A percentile compares a stretch with the other conserved stretches of the same genome.
Conservation (phyloP, 345 rosid genomes). For the Syzygium oleosum region DNA sequence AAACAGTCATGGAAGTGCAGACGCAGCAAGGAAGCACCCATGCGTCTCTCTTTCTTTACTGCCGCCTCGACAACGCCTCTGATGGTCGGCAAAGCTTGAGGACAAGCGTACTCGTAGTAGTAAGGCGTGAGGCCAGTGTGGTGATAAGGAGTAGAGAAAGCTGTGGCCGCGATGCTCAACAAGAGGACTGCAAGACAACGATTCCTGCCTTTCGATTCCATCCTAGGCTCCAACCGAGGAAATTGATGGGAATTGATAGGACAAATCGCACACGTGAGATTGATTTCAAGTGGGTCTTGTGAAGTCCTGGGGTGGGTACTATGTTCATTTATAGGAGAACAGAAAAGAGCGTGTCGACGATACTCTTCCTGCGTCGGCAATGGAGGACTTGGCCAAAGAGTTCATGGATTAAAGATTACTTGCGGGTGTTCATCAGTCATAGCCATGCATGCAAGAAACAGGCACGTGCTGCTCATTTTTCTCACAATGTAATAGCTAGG, state of each 20-base stretch:
- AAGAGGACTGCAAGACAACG: background rate
- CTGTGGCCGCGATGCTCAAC: background rate
- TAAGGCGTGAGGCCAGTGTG: constrained; percentile 16
- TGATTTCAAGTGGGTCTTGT: background rate
- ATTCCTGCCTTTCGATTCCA: background rate
- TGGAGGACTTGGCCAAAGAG: too few species aligned
- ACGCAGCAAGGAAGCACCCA: constrained; percentile 50
- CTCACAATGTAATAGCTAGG: background rate
- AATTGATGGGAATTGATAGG: background rate
- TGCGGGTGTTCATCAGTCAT: background rate
- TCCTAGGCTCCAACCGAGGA: background rate
- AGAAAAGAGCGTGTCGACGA: background rate
- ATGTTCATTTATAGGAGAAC: background rate
- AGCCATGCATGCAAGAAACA: background rate
- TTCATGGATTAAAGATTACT: background rate
- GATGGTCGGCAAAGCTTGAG: constrained; percentile 34
- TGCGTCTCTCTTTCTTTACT: constrained; percentile 36
- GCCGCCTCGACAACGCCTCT: constrained; percentile 25
- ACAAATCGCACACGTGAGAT: background rate
- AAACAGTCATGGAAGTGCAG: constrained; percentile 64
- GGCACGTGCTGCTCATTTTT: background rate
- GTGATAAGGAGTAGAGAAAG: background rate
- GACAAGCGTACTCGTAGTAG: constrained; percentile 43
- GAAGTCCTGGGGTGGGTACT: background rate
- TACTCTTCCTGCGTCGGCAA: background rate